phyloP scores from a whole-genome alignment of 495 filamentous ascomycete genomes.

The Cercophora scortea region DNA sequence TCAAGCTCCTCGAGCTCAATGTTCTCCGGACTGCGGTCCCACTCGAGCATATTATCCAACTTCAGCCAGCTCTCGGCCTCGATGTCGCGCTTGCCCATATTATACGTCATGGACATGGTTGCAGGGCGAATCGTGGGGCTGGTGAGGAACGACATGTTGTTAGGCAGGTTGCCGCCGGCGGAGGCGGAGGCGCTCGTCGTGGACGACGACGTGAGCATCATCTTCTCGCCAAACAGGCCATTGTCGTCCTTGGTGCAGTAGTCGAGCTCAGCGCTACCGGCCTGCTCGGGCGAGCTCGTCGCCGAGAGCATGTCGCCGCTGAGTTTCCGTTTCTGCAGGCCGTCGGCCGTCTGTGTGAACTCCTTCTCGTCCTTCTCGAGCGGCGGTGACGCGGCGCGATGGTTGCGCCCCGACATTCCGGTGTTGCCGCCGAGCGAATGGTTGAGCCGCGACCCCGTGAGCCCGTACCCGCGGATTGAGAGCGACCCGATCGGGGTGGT shows the following conservation, averaged over 20 bases:
- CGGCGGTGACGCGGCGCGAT: conserved; percentile 71
- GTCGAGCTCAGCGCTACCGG: conserved; percentile 37
- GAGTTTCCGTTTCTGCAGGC: conserved; percentile 68
- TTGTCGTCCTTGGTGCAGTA: conserved; percentile 39
- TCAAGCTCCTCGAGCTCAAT: conserved; percentile 91
- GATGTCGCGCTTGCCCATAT: conserved; percentile 43
- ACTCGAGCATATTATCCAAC: conserved; percentile 46
- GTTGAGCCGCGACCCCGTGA: background rate
- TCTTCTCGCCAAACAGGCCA: conserved; percentile 45
- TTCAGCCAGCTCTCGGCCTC: conserved; percentile 45
- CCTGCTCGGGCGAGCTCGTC: conserved; percentile 31
- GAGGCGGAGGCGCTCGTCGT: too few species aligned
- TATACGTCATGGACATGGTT: conserved; percentile 22
- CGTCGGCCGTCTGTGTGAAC: conserved; percentile 89
- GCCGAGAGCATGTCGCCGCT: conserved; percentile 38
- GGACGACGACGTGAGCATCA: conserved; percentile 14
- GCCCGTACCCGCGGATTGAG: conserved; percentile 36
- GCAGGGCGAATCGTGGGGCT: conserved; percentile 37
- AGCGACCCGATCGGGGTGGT: conserved; percentile 53
- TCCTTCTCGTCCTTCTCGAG: conserved; percentile 94
- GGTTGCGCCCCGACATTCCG: conserved; percentile 41
- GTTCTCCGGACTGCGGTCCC: conserved; percentile 76
- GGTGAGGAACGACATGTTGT: conserved; percentile 25
- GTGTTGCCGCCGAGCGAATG: conserved; percentile 13
- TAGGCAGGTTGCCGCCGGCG: conserved; percentile 1